A percentile compares a stretch with the other conserved stretches of the same genome.
phyloP scores from a whole-genome alignment of 495 filamentous ascomycete species.

The Trichoderma asperelloides region DNA sequence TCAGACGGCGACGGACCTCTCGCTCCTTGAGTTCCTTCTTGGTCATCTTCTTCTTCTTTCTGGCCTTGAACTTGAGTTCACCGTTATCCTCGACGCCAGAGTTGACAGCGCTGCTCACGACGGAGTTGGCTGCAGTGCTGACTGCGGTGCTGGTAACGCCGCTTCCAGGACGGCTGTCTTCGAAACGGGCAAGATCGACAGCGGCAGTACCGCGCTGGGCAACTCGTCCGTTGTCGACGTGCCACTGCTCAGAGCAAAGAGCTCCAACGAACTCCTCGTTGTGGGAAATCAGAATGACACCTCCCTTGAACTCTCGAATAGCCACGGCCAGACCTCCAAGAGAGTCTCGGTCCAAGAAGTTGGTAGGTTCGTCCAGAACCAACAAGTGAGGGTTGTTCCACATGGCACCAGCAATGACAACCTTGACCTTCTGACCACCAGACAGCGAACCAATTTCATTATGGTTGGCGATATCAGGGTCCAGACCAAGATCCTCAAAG shows the following conservation, averaged over 20 bases:
- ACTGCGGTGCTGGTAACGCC: slow-evolving; percentile 49
- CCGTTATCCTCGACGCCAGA: slow-evolving; percentile 68
- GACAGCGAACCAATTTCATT: slow-evolving; percentile 96
- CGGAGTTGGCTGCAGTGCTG: slow-evolving; percentile 53
- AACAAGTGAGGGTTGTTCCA: slow-evolving; percentile 98
- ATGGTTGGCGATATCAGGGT: slow-evolving; percentile 97
- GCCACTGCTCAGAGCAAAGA: slow-evolving; percentile 88
- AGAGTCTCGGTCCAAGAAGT: slow-evolving; percentile 97
- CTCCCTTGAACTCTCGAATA: slow-evolving; percentile 94
- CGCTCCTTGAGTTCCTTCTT: slow-evolving; percentile 90
- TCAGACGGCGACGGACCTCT: slow-evolving; percentile 75
- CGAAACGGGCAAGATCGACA: slow-evolving; percentile 72
- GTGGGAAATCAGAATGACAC: slow-evolving; percentile 98
- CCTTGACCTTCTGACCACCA: slow-evolving; percentile 99
- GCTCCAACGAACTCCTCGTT: slow-evolving; percentile 98
- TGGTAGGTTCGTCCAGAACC: slow-evolving; percentile 97
- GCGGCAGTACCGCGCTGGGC: slow-evolving; percentile 70
- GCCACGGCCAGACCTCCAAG: slow-evolving; percentile 91
- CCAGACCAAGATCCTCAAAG: slow-evolving; percentile 92
- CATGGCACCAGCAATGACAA: slow-evolving; percentile 94
- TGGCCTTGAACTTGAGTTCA: slow-evolving; percentile 80
- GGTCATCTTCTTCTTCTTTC: slow-evolving; percentile 98
- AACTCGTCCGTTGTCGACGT: slow-evolving; percentile 79
- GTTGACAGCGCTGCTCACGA: slow-evolving; percentile 65
- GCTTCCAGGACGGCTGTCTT: slow-evolving; percentile 61